These are phyloP conservation scores for Polysphondylium violaceum DNA, from an alignment of 78 protist species.

Conservation along the genomic window DNA sequence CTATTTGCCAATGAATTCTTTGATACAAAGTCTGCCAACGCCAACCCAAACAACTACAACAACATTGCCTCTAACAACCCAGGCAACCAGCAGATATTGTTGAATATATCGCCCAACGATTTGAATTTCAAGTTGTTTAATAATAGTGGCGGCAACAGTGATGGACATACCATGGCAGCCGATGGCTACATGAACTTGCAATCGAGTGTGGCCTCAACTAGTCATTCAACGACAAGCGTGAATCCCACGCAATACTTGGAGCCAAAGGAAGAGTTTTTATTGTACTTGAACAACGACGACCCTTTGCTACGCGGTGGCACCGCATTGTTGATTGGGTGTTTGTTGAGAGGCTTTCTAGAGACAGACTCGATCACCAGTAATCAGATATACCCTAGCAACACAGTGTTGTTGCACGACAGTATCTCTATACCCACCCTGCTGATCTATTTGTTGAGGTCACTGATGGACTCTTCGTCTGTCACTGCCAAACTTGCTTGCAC, in stretches of 20 bases:
- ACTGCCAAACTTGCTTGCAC: conserved; percentile 73
- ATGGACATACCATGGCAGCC: not conserved
- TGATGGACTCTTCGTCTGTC: conserved; percentile 46
- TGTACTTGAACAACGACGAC: conserved; percentile 32
- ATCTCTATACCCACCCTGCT: conserved; percentile 37
- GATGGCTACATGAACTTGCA: not conserved
- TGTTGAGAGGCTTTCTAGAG: conserved; percentile 49
- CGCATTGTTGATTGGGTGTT: conserved; percentile 71
- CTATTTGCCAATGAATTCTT: conserved; percentile 42
- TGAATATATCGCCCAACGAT: conserved; percentile 20
- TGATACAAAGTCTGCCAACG: not conserved
- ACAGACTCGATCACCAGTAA: conserved; percentile 56
- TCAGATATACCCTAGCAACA: conserved; percentile 26
- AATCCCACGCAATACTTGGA: conserved; percentile 11
- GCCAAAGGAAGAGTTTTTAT: conserved; percentile 68
- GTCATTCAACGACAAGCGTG: conserved; percentile 8
- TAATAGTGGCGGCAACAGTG: conserved; percentile 10
- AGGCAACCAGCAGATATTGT: not conserved
- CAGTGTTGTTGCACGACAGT: conserved; percentile 5
- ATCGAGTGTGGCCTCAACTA: not conserved
- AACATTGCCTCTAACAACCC: no score
- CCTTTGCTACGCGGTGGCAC: conserved; percentile 59
- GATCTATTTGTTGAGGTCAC: conserved; percentile 36
- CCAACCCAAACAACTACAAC: not conserved
- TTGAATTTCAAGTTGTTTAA: conserved; percentile 43